A percentile compares a stretch with the other conserved stretches of the same genome.
phyloP scores from a whole-genome alignment of 768 basidiomycete species.

The Phanerochaete sordida region DNA sequence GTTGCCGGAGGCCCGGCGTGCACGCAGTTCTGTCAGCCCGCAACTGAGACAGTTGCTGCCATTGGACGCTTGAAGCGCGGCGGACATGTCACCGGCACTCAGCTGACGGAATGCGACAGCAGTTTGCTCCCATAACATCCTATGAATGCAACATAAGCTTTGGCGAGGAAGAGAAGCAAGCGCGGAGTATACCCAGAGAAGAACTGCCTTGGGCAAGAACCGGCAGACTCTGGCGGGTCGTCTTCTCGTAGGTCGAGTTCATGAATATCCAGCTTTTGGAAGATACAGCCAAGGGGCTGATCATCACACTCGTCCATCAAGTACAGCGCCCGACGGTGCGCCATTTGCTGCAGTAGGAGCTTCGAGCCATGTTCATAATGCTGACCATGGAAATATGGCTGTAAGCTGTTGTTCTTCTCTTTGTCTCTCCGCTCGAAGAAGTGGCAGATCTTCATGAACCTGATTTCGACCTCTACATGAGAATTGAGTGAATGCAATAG shows the following conservation, averaged over 20 bases:
- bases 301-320: slow-evolving; percentile 55
- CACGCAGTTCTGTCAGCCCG: slow-evolving; percentile 29
- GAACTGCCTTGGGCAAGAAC: slow-evolving; percentile 43
- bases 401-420: neutral
- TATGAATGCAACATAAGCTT: too few relatives aligned
- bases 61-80: slow-evolving; percentile 16
- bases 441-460: slow-evolving; percentile 71
- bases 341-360: slow-evolving; percentile 61
- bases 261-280: slow-evolving; percentile 51
- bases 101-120: slow-evolving; percentile 42
- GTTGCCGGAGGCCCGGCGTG: slow-evolving; percentile 22
- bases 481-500: neutral
- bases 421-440: slow-evolving; percentile 44
- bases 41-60: slow-evolving; percentile 51
- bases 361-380: slow-evolving; percentile 69
- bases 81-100: slow-evolving; percentile 25
- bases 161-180: neutral
- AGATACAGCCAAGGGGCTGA: slow-evolving; percentile 51
- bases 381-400: slow-evolving; percentile 64
- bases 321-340: slow-evolving; percentile 60
- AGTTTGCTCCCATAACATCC: slow-evolving; percentile 50
- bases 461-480: slow-evolving; percentile 24
- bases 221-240: slow-evolving; percentile 38
- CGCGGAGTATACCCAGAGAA: slow-evolving; percentile 48
- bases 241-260: slow-evolving; percentile 29